Base-by-base conservation (phyloP, 2,329 filamentous ascomycete species). In the Alternaria hordeiaustralica region DNA sequence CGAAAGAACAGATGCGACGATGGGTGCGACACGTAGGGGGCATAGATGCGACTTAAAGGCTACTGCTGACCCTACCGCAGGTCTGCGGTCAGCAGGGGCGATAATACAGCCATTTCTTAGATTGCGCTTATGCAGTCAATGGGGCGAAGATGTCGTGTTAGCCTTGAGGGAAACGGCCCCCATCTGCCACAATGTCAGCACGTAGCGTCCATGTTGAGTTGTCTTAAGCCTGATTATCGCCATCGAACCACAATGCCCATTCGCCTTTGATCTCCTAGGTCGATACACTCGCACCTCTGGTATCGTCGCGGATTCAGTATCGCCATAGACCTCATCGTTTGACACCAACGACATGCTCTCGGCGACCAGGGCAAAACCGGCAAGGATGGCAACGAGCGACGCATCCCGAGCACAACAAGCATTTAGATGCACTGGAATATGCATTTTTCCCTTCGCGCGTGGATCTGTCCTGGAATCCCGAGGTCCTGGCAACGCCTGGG, bases 1-100 rank as follows among this genome's bases (percentile, higher is more conserved):
- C 8, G 30, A 45, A 47, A 5, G 21, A 36, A 50, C 26, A 47
- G 43, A n/a, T 21, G 33, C 28, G 41, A 30, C 28, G 7, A 15
- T 33, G 45, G 25, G n/a, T 49, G 15, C 12, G n/a, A 11, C 26
- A 46, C 50, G 20, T 60, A 36, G 21, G 57, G 47, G 28, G 12
- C 28, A 30, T 30, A 46, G 45, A 43, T 43, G 45, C 26, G 56
- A 26, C 46, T 63, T 57, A 49, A 13, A 58, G 43, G 44, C 33
- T 36, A 41, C 15, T 18, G 51, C 25, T 55, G 18, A 57, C 55
- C 46, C 28, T 13, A 46, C 55, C 55, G 58, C 64, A 64, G 55
- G 46, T 46, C 45, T 36, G 45, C 46, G 20, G 46, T 28, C 6
- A 25, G 13, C 18, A 18, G 9, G 13, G 33, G 10, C 25, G 11